phyloP scores from a whole-genome alignment of 2,329 filamentous ascomycete genomes.

The Arachnomyces sp. region DNA sequence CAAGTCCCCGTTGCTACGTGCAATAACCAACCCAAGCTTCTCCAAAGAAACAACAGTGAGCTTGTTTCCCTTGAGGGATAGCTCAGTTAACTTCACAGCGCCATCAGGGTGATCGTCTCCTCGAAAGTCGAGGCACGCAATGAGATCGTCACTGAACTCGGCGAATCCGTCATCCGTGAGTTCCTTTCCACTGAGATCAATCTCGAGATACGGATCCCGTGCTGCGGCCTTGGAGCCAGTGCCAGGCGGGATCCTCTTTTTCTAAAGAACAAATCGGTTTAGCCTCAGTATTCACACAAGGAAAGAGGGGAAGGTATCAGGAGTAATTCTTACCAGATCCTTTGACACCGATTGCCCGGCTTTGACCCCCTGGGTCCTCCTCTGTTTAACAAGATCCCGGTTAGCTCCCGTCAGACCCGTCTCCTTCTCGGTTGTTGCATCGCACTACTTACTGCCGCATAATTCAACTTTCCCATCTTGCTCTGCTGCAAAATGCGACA shows the following conservation, averaged over 20 bases:
- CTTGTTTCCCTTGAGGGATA: conserved; percentile 38
- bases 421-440: neutral
- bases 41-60: conserved; percentile 36
- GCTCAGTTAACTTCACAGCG: conserved; percentile 35
- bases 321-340: conserved; percentile 28
- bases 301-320: neutral
- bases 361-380: conserved; percentile 38
- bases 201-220: conserved; percentile 32
- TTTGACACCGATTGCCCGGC: conserved; percentile 38
- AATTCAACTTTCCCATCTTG: conserved; percentile 33
- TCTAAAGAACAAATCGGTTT: conserved; percentile 17
- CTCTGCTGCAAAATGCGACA: neutral
- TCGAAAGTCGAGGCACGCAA: conserved; percentile 29
- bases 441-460: conserved; percentile 27
- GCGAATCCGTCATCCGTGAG: conserved; percentile 40
- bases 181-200: conserved; percentile 38
- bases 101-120: conserved; percentile 22
- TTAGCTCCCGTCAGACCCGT: conserved; percentile 10
- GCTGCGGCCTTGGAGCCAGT: conserved; percentile 20
- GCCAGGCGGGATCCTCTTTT: conserved; percentile 26
- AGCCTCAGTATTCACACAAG: neutral
- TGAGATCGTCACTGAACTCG: conserved; percentile 36
- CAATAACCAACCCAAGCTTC: conserved; percentile 34
- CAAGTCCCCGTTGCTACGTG: conserved; percentile 35
- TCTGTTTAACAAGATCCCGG: conserved; percentile 20